phyloP scores from a whole-genome alignment of 805 yeast species.

The Yarrowia deformans region DNA sequence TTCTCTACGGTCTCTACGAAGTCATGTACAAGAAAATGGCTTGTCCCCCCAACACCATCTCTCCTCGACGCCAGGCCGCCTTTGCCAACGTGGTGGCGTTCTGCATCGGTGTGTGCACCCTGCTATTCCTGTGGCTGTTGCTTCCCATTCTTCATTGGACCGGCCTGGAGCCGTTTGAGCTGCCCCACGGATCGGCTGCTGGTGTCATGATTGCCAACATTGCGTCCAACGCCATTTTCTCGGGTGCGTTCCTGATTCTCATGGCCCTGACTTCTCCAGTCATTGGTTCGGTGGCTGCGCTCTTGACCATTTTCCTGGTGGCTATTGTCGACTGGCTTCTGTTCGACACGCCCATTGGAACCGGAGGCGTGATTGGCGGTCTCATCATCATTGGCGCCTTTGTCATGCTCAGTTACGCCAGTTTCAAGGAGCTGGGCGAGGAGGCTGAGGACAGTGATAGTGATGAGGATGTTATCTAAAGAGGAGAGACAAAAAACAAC shows the following conservation, averaged over 20 bases:
- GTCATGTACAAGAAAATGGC: conserved; percentile 77
- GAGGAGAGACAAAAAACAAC: too few species aligned
- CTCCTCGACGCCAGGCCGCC: conserved; percentile 73
- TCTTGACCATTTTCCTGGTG: conserved; percentile 79
- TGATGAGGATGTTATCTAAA: conserved; percentile 38
- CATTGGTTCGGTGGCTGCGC: conserved; percentile 68
- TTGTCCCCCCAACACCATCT: conserved; percentile 75
- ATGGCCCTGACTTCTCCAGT: conserved; percentile 90
- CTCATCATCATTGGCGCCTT: conserved; percentile 73
- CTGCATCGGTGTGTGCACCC: conserved; percentile 66
- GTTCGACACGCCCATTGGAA: conserved; percentile 64
- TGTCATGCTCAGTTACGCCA: conserved; percentile 56
- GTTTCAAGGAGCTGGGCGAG: conserved; percentile 51
- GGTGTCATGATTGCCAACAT: conserved; percentile 60
- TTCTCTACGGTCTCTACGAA: conserved; percentile 81
- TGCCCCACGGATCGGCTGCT: conserved; percentile 58
- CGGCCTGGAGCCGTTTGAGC: conserved; percentile 64
- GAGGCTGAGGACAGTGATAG: conserved; percentile 49
- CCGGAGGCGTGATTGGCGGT: conserved; percentile 72
- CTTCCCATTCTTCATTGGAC: conserved; percentile 59
- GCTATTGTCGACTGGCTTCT: conserved; percentile 77
- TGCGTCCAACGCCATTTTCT: conserved; percentile 68
- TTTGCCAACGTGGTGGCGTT: conserved; percentile 82
- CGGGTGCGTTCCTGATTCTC: conserved; percentile 73
- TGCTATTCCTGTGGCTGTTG: conserved; percentile 57